Base-by-base conservation (phyloP, 2,329 filamentous ascomycete species). In the Beauveria caledonica region DNA sequence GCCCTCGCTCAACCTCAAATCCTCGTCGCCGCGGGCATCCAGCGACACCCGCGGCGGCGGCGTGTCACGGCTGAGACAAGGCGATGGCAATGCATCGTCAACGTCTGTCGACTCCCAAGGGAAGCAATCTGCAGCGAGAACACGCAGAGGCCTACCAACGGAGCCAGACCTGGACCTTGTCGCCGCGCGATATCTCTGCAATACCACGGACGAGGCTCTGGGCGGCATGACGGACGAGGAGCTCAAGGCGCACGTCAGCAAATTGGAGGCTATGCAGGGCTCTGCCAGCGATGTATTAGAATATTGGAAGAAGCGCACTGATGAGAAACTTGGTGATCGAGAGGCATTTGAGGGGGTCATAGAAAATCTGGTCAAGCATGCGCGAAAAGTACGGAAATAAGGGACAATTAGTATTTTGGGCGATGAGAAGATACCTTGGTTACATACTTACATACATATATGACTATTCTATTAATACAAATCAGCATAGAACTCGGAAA, bases 281-380 rank as follows among this genome's bases (percentile, higher is more conserved):
- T 80, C 82, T 23, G 90, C 91, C 3, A 88, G 87, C 60, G 84
- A 90, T 62, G 86, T 92, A 44, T 77, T 97, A 57, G 89, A 91
- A 65, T 96, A 93, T 71, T 97, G 93, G 93, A 82, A 90, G 66
- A 89, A 90, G 77, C 80, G 86, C 67, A 87, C 89, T 58, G 92
- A 96, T 70, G 91, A 92, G 66, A 90, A 93, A 68, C 77, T 96
- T 64, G 90, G 90, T 45, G 93, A 97, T 70, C 87, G 94, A 66
- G 93, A 97, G 71, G 90, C 92, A 3, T 94, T 97, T 72, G 93
- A 97, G 71, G 92, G 91, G 0, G 93, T 97, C 17, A 97, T 97
- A 80, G 93, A 96, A 76, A 97, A 96, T 72, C 74, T 97, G 65
- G 93, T 97, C 48, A 94, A 92, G 73, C 91, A 96, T 76, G 91